Conservation (phyloP, 352 stramenopile genomes). For the Phytophthora nicotianae region DNA sequence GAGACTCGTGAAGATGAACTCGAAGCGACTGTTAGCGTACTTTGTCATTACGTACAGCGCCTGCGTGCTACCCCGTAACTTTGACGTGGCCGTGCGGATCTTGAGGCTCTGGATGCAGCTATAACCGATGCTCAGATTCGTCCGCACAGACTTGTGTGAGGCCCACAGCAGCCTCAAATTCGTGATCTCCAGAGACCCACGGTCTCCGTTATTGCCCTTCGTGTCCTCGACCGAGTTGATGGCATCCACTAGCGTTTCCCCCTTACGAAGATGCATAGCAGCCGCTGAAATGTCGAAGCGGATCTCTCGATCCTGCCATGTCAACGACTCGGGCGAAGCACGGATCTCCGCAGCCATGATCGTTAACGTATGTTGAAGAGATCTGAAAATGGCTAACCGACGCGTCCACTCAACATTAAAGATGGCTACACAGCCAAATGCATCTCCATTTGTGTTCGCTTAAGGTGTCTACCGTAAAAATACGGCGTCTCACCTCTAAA, state of each 20-base stretch:
- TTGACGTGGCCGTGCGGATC: constrained; percentile 90
- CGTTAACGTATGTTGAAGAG: not conserved
- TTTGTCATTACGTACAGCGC: constrained; percentile 93
- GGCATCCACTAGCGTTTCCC: constrained; percentile 86
- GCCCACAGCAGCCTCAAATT: constrained; percentile 93
- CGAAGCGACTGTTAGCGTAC: constrained; percentile 85
- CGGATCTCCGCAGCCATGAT: constrained; percentile 56
- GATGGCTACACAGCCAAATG: constrained; percentile 20
- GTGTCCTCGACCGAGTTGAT: constrained; percentile 96
- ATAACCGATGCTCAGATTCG: constrained; percentile 90
- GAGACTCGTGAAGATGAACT: constrained; percentile 95
- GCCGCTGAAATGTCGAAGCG: constrained; percentile 80
- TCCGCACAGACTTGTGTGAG: constrained; percentile 85
- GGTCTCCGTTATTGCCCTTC: constrained; percentile 94
- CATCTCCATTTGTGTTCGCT: constrained; percentile 24
- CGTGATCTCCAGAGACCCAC: constrained; percentile 90
- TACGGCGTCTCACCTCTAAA: constrained; percentile 1
- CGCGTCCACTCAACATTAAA: constrained; percentile 13
- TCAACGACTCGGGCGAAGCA: constrained; percentile 57
- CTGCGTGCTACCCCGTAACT: constrained; percentile 90
- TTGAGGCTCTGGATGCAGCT: constrained; percentile 86
- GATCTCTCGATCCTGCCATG: constrained; percentile 93
- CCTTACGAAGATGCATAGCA: constrained; percentile 75
- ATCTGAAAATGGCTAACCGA: constrained; percentile 1
- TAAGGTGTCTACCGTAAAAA: not conserved